Percentiles rank a stretch among this genome's conserved stretches.
Conservation (phyloP, 192 early-diverging fungal genomes). For the Mortierella antarctica region DNA sequence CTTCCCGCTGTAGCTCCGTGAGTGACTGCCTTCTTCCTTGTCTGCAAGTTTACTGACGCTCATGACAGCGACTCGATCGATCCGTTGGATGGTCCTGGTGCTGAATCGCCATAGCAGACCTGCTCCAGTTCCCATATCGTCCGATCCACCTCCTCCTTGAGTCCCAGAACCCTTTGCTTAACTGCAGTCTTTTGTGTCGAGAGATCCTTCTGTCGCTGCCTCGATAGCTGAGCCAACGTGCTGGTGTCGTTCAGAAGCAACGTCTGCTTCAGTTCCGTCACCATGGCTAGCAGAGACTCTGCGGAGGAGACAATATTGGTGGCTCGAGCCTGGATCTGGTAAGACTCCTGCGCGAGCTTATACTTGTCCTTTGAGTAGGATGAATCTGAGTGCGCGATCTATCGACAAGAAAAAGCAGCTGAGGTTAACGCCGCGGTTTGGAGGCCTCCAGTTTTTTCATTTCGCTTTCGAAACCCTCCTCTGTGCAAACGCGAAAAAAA, state of each 20-base stretch:
- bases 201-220: conserved; percentile 46
- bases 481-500: background rate
- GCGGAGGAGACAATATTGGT: conserved; percentile 64
- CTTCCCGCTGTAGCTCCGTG: too few relatives aligned
- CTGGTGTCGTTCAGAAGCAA: conserved; percentile 62
- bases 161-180: conserved; percentile 47
- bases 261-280: conserved; percentile 63
- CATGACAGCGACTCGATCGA: too few relatives aligned
- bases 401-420: background rate
- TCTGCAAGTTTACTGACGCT: too few relatives aligned
- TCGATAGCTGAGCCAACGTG: conserved; percentile 54
- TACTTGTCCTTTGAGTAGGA: conserved; percentile 64
- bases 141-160: conserved; percentile 56
- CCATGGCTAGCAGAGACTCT: conserved; percentile 60
- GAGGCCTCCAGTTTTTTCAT: background rate
- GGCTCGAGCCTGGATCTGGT: conserved; percentile 65
- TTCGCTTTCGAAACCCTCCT: background rate
- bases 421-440: background rate
- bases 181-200: conserved; percentile 56
- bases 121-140: conserved; percentile 63
- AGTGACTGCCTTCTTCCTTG: too few relatives aligned
- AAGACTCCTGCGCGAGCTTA: conserved; percentile 65
- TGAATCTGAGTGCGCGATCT: conserved; percentile 41
- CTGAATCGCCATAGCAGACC: conserved; percentile 43
- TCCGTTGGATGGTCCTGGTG: background rate